phyloP scores from a whole-genome alignment of 2,329 filamentous ascomycete genomes.

The Xylaria sp. region DNA sequence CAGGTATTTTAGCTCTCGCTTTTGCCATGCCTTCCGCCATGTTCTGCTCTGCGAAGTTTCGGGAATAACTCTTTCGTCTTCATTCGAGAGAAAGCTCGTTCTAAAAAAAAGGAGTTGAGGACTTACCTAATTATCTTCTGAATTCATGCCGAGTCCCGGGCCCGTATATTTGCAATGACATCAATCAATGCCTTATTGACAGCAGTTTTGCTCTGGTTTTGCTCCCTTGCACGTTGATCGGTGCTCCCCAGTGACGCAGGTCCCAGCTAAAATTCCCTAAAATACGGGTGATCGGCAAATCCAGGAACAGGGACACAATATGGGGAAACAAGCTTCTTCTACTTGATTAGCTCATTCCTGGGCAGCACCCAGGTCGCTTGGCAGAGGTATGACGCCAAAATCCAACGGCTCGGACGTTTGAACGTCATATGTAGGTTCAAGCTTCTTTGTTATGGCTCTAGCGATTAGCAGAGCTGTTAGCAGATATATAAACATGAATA shows the following conservation, averaged over 20 bases:
- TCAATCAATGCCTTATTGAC: not conserved
- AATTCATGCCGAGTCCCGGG: not conserved
- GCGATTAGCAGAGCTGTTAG: not conserved
- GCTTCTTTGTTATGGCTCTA: not conserved
- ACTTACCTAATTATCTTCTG: not conserved
- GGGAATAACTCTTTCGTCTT: not conserved
- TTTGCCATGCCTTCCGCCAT: too few relatives aligned
- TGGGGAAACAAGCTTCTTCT: constrained; percentile 7
- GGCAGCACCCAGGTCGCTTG: too few relatives aligned
- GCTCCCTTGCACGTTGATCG: too few relatives aligned
- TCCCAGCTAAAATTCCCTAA: not conserved
- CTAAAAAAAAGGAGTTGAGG: too few relatives aligned
- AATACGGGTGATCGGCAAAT: constrained; percentile 1
- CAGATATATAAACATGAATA: not conserved
- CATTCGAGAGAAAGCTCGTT: not conserved
- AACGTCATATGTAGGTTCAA: not conserved
- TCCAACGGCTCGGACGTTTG: not conserved
- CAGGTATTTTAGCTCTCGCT: not conserved
- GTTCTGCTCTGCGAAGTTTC: too few relatives aligned
- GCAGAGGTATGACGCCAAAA: constrained; percentile 20
- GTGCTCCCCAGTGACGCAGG: not conserved
- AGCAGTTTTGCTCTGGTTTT: not conserved
- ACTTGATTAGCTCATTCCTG: constrained; percentile 13
- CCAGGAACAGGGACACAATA: constrained; percentile 2
- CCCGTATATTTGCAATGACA: not conserved